Conservation (phyloP, 208 protist species). For the Trichomonas vaginalis region DNA sequence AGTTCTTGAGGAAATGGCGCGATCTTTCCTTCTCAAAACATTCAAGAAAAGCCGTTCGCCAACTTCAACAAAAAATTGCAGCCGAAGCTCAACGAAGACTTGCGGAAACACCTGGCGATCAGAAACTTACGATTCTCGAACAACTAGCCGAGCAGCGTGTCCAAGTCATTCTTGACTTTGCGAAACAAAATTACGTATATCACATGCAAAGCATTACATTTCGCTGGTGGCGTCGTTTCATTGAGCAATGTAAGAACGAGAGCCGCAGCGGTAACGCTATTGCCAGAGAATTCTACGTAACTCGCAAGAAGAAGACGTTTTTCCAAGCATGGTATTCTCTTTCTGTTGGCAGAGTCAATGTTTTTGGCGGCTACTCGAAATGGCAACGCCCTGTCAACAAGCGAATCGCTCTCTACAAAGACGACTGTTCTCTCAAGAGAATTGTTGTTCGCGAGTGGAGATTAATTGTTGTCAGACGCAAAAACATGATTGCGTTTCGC, state of each 20-base stretch:
- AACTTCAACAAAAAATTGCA: neutral
- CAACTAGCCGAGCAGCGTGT: neutral
- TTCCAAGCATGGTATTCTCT: neutral
- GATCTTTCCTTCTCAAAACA: neutral
- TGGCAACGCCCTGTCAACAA: neutral
- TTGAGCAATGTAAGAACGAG: neutral
- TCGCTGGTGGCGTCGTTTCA: neutral
- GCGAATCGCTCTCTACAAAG: neutral
- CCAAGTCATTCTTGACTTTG: neutral
- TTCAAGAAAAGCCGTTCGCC: neutral
- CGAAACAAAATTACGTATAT: neutral
- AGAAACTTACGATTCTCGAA: neutral
- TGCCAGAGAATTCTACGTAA: neutral
- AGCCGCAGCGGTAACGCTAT: neutral
- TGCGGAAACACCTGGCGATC: neutral
- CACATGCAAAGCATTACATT: neutral
- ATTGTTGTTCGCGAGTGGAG: neutral
- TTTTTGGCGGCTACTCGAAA: neutral
- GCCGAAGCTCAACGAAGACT: neutral
- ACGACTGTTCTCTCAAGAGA: neutral
- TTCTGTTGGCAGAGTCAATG: neutral
- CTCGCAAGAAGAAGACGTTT: neutral
- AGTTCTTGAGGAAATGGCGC: neutral
- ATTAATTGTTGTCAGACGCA: neutral
- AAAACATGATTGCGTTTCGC: neutral